phyloP scores from a whole-genome alignment of 176 grass and related monocot genomes.

The Tillandsia fasciculata region DNA sequence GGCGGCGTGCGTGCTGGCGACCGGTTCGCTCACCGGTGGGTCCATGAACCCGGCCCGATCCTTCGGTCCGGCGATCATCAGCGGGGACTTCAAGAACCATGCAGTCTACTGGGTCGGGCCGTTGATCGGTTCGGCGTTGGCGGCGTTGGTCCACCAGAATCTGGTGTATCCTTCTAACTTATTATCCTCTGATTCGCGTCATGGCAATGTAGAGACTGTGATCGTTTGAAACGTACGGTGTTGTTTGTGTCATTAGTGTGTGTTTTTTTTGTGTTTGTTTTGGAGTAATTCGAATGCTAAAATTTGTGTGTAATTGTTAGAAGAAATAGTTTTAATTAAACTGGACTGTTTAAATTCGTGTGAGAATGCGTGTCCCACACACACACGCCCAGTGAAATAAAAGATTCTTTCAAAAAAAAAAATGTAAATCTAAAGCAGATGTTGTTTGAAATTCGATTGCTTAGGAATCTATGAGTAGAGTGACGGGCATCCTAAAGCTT shows the following conservation, averaged over 20 bases:
- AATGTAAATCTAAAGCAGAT: too few relatives aligned
- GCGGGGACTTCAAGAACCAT: conserved; percentile 62
- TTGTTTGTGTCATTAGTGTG: conserved; percentile 2
- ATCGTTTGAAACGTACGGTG: conserved; percentile 24
- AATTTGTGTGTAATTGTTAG: too few relatives aligned
- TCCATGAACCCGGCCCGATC: conserved; percentile 95
- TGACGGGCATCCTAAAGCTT: too few relatives aligned
- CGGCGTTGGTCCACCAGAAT: conserved; percentile 56
- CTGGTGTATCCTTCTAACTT: conserved; percentile 27
- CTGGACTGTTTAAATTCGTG: too few relatives aligned
- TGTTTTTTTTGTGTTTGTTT: background rate
- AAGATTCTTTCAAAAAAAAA: too few relatives aligned
- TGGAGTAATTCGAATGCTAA: too few relatives aligned
- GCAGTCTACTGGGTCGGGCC: conserved; percentile 84
- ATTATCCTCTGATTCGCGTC: conserved; percentile 10
- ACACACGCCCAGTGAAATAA: too few relatives aligned
- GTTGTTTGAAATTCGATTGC: too few relatives aligned
- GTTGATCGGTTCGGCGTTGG: conserved; percentile 51
- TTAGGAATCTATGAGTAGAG: too few relatives aligned
- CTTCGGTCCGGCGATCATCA: conserved; percentile 66
- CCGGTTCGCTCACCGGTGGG: conserved; percentile 53
- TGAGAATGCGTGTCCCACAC: too few relatives aligned
- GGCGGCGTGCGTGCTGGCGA: conserved; percentile 56
- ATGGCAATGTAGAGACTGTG: conserved; percentile 24
- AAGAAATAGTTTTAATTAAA: too few relatives aligned